These are phyloP conservation scores for Hypericum androsaemum DNA, from an alignment of 345 rosid species.

Conservation along the genomic window DNA sequence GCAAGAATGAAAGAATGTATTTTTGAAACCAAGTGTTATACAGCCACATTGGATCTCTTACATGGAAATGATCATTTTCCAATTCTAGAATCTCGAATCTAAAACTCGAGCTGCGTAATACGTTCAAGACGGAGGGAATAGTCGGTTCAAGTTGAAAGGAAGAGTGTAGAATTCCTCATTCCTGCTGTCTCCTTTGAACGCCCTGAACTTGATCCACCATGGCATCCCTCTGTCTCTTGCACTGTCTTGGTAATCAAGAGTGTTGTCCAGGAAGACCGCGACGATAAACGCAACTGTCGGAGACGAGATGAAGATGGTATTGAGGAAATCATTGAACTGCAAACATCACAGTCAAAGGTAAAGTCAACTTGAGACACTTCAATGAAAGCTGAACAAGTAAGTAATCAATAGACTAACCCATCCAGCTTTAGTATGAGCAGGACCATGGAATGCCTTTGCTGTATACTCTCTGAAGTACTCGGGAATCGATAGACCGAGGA, in stretches of 20 bases:
- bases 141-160: slow-evolving; percentile 89
- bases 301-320: slow-evolving; percentile 82
- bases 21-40: not conserved
- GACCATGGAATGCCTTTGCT: slow-evolving; percentile 75
- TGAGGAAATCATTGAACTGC: slow-evolving; percentile 96
- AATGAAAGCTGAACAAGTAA: not conserved
- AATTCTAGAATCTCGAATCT: too few species aligned
- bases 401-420: slow-evolving; percentile 44
- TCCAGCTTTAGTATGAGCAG: slow-evolving; percentile 76
- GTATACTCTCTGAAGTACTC: slow-evolving; percentile 82
- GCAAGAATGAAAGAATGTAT: not conserved
- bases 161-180: slow-evolving; percentile 94
- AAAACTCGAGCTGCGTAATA: slow-evolving; percentile 1
- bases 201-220: slow-evolving; percentile 89
- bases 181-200: slow-evolving; percentile 80
- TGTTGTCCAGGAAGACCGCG: slow-evolving; percentile 80
- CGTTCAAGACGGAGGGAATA: slow-evolving; percentile 82
- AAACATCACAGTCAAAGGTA: slow-evolving; percentile 1
- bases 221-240: slow-evolving; percentile 89
- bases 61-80: slow-evolving; percentile 16
- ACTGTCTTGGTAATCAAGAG: slow-evolving; percentile 77
- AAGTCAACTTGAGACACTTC: not conserved
- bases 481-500: slow-evolving; percentile 79
- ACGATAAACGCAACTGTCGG: slow-evolving; percentile 77
- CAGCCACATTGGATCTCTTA: not conserved